These are phyloP conservation scores for Trifolium fragiferum DNA, from an alignment of 306 rosid species.

Conservation along the genomic window DNA sequence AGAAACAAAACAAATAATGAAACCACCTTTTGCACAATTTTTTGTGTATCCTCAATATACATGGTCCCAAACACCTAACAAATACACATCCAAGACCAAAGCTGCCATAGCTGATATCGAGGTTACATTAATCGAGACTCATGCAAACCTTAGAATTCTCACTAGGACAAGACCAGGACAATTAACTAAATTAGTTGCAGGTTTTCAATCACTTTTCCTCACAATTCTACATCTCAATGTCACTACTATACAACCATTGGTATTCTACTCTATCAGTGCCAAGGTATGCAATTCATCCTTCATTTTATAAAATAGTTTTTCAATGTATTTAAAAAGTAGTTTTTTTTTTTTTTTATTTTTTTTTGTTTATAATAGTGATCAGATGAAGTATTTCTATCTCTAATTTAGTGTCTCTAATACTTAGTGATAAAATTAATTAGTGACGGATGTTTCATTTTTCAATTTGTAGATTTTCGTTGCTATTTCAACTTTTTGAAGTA, in stretches of 20 bases:
- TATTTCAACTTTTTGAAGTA: neutral
- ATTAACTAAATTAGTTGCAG: slow-evolving; percentile 67
- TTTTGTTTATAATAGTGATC: no score
- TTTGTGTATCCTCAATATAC: slow-evolving; percentile 65
- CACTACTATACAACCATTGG: slow-evolving; percentile 65
- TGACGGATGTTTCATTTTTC: neutral
- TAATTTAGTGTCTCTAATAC: neutral
- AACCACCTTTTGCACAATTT: slow-evolving; percentile 66
- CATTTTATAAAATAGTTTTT: no score
- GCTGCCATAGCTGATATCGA: slow-evolving; percentile 87
- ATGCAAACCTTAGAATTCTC: slow-evolving; percentile 81
- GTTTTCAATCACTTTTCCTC: slow-evolving; percentile 69
- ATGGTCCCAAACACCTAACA: slow-evolving; percentile 70
- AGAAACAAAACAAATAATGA: slow-evolving; percentile 28
- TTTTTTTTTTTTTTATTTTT: neutral
- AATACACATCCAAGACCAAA: slow-evolving; percentile 58
- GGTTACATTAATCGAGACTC: slow-evolving; percentile 88
- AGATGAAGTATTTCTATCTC: no score
- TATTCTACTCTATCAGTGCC: slow-evolving; percentile 81
- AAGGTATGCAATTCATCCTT: slow-evolving; percentile 58
- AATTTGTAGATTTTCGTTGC: no score
- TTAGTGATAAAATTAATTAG: neutral
- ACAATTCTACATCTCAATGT: slow-evolving; percentile 87
- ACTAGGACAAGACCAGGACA: slow-evolving; percentile 58
- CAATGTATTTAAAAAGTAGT: no score